Percentiles rank a stretch among this genome's conserved stretches.
Conservation (phyloP, 495 filamentous ascomycete genomes). For the Aspergillus funiculosus region DNA sequence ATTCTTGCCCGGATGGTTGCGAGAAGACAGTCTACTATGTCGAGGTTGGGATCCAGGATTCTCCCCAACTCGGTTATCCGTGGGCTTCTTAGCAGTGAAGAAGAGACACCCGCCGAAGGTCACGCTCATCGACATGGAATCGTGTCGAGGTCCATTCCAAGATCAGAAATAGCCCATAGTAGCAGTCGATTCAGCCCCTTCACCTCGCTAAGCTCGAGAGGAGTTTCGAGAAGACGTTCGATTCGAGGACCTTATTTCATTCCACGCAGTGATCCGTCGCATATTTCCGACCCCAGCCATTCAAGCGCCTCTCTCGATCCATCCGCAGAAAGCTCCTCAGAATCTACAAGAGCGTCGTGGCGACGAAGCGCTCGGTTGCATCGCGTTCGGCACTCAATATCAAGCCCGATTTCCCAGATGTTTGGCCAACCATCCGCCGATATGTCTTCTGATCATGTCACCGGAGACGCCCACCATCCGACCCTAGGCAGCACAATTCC, state of each 20-base stretch:
- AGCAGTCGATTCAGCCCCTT: constrained; percentile 43
- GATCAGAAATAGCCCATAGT: constrained; percentile 34
- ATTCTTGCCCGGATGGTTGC: constrained; percentile 40
- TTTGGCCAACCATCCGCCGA: constrained; percentile 35
- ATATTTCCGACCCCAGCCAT: constrained; percentile 22
- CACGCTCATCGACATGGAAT: constrained; percentile 46
- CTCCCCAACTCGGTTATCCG: constrained; percentile 46
- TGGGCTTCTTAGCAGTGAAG: constrained; percentile 40
- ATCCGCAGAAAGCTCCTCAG: constrained; percentile 22
- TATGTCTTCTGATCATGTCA: constrained; percentile 12
- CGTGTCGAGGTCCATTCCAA: constrained; percentile 35
- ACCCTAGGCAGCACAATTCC: constrained; percentile 18
- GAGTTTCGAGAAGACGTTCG: constrained; percentile 37
- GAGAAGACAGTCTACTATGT: constrained; percentile 47
- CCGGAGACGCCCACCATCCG: constrained; percentile 19
- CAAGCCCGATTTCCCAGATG: constrained; percentile 42
- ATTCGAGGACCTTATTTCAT: constrained; percentile 35
- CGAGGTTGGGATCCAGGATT: constrained; percentile 45
- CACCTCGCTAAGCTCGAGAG: constrained; percentile 34
- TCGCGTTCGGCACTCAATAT: constrained; percentile 41
- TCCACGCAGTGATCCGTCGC: constrained; percentile 31
- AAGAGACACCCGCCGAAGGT: constrained; percentile 46
- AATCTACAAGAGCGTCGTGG: constrained; percentile 37
- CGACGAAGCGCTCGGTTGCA: constrained; percentile 40
- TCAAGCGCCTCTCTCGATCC: constrained; percentile 24